Conservation (phyloP, 2,329 filamentous ascomycete genomes). For the Aspergillus sp. region DNA sequence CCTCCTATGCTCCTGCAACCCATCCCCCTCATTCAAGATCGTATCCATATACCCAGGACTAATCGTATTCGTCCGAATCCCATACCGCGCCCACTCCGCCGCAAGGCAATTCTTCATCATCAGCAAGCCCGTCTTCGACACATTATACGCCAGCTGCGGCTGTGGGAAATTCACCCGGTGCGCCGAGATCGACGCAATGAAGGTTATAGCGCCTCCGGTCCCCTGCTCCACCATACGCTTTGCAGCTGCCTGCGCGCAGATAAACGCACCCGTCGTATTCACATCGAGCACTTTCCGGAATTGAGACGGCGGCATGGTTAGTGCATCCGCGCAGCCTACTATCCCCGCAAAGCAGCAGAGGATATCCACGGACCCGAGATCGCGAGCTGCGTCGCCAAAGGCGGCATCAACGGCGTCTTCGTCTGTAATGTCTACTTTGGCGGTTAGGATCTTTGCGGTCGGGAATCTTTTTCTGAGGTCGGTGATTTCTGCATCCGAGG, state of each 20-base stretch:
- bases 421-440: conserved; percentile 61
- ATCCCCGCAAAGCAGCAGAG: conserved; percentile 68
- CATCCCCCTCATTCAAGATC: conserved; percentile 66
- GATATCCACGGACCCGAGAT: conserved; percentile 47
- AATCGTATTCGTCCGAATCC: conserved; percentile 69
- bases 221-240: conserved; percentile 33
- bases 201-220: conserved; percentile 61
- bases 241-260: conserved; percentile 66
- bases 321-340: conserved; percentile 61
- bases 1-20: conserved; percentile 52
- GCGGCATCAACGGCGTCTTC: conserved; percentile 28
- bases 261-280: conserved; percentile 69
- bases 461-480: conserved; percentile 57
- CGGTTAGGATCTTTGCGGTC: conserved; percentile 50
- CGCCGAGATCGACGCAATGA: conserved; percentile 67
- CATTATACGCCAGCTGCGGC: conserved; percentile 70
- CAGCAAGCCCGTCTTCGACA: conserved; percentile 66
- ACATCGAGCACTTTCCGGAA: conserved; percentile 68
- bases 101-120: conserved; percentile 65
- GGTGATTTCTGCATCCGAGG: conserved; percentile 43
- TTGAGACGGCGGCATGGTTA: conserved; percentile 57
- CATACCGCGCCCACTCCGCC: conserved; percentile 69
- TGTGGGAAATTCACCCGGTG: conserved; percentile 71
- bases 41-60: conserved; percentile 77
- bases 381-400: conserved; percentile 7